Evolutionary conservation across 148 eudicot genomes (phyloP), one percentile per base, ranked within the genome.

Genomic region (Rhododendron ferrugineum): DNA sequence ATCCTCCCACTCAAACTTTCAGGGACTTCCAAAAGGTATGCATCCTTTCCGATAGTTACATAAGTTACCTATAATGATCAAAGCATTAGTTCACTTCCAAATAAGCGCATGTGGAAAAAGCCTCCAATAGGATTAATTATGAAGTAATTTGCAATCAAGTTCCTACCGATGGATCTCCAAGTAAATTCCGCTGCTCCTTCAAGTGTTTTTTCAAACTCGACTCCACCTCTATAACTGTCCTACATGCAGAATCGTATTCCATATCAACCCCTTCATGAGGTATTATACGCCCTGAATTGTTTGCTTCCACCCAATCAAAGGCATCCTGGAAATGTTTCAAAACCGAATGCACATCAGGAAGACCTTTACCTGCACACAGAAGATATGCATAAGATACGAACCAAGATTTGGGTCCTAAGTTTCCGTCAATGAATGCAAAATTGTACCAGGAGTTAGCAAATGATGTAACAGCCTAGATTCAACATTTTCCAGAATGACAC

Each of bases 271-370:
- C 99, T 88, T 92, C 93, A 76, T 79, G 91, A 74, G 99, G 99
- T 85, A 97, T 93, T 50, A 97, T 86, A 87, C 98, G 99, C 54
- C 99, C 99, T 37, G 98, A 92, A 83, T 84, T 90, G 86, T 90
- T 91, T 88, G 99, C 99, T 83, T 97, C 98, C 78, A 85, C 92
- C 99, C 99, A 97, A 88, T 95, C 98, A 85, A 97, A 97, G 73
- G 94, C 98, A 85, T 94, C 93, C 89, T 90, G 93, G 86, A 97
- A 97, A 88, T 94, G 90, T 87, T 91, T 88, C 56, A 95, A 60
- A 86, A 89, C 88, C 76, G 94, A 88, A 87, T 87, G 62, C 81
- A 93, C 82, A 83, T 93, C 95, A 79, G 98, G 94, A 89, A 92
- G 91, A 86, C 95, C 95, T 89, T 91, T 87, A 73, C 95, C 99